phyloP scores from a whole-genome alignment of 768 basidiomycete species.

The Pisolithus orientalis region DNA sequence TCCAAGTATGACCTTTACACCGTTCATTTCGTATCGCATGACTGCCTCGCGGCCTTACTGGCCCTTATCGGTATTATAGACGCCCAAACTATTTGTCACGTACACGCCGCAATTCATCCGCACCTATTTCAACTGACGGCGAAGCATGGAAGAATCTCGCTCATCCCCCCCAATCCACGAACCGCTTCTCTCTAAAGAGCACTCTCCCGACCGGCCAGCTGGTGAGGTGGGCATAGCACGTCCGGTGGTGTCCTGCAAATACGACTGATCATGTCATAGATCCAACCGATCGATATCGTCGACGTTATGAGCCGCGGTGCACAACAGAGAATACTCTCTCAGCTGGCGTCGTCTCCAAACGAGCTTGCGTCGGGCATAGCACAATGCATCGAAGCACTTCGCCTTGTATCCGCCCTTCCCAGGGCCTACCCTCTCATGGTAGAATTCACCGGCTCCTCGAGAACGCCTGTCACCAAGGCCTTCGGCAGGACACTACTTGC shows the following conservation, averaged over 20 bases:
- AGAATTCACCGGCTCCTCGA: conserved; percentile 11
- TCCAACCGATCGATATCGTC: conserved; percentile 14
- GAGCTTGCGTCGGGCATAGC: conserved; percentile 27
- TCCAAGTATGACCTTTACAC: too few species aligned
- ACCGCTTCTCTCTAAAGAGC: neutral
- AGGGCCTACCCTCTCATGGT: conserved; percentile 23
- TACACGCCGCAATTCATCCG: conserved; percentile 1
- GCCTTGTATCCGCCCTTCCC: conserved; percentile 25
- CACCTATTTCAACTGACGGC: neutral
- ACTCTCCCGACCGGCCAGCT: neutral
- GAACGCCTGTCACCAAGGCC: conserved; percentile 17
- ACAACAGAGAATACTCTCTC: conserved; percentile 23
- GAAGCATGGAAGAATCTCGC: neutral
- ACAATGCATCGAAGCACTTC: conserved; percentile 28
- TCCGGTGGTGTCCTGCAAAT: too few species aligned
- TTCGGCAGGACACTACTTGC: conserved; percentile 27
- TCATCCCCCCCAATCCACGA: neutral
- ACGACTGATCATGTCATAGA: neutral
- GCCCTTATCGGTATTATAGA: neutral
- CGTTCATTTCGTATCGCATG: neutral
- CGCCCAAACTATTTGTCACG: neutral
- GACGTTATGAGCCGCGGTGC: conserved; percentile 6
- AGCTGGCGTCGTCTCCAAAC: conserved; percentile 27
- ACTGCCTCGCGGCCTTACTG: neutral
- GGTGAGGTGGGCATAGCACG: neutral